phyloP scores from a whole-genome alignment of 2,329 filamentous ascomycete genomes.

The Passalora sequoiae region DNA sequence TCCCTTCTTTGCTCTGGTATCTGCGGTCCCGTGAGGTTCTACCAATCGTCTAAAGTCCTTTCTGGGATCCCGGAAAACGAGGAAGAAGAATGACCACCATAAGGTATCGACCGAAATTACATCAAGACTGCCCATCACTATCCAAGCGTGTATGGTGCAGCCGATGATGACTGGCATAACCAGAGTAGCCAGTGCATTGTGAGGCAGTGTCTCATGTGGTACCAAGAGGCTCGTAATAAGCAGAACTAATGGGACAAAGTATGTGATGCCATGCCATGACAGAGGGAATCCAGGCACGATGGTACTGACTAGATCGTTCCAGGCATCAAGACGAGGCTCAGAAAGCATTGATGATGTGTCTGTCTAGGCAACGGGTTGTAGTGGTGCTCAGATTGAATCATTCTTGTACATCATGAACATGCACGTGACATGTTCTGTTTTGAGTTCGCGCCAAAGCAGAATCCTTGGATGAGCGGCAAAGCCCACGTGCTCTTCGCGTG shows the following conservation, averaged over 20 bases:
- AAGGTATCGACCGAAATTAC: constrained; percentile 28
- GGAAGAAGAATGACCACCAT: constrained; percentile 25
- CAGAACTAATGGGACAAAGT: constrained; percentile 26
- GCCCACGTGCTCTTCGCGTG: background rate
- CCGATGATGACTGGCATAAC: constrained; percentile 26
- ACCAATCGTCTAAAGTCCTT: constrained; percentile 21
- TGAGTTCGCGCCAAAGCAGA: constrained; percentile 1
- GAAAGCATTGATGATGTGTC: background rate
- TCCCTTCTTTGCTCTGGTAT: background rate
- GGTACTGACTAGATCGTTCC: constrained; percentile 6
- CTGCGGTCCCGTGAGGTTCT: no score
- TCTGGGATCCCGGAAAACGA: constrained; percentile 27
- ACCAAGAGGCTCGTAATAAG: constrained; percentile 25
- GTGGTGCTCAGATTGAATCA: no score
- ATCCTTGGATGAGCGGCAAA: no score
- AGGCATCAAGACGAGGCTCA: no score
- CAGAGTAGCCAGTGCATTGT: constrained; percentile 19
- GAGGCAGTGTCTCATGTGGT: constrained; percentile 22
- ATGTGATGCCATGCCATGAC: constrained; percentile 26
- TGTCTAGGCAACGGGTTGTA: background rate
- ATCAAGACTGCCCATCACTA: constrained; percentile 27
- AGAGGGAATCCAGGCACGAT: constrained; percentile 29
- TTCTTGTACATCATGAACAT: no score
- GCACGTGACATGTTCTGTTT: constrained; percentile 1
- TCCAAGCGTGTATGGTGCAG: constrained; percentile 26